Evolutionary conservation across 768 basidiomycete species (phyloP).

Genomic region (Tulasnella sp.): DNA sequence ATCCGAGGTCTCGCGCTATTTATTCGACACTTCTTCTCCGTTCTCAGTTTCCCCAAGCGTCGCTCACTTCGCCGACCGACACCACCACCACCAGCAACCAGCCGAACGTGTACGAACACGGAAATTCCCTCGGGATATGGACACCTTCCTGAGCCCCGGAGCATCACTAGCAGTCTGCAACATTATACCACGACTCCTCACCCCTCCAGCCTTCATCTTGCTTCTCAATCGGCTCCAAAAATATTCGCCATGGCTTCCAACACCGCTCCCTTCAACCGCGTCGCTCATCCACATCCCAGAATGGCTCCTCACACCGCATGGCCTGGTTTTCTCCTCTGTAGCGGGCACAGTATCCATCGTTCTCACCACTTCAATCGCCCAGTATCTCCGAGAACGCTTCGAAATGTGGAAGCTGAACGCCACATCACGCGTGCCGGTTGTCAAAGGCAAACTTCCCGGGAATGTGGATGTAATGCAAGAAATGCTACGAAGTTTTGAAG

Average conservation of each 20-base stretch:
- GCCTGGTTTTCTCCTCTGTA: neutral
- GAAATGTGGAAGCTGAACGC: conserved; percentile 16
- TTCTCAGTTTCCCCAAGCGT: too few species aligned
- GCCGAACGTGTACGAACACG: too few species aligned
- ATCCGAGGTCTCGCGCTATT: too few species aligned
- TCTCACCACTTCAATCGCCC: neutral
- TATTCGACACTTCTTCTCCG: too few species aligned
- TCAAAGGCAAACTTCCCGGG: conserved; percentile 47
- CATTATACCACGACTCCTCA: neutral
- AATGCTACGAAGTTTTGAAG: conserved; percentile 40
- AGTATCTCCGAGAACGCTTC: neutral
- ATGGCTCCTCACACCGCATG: neutral
- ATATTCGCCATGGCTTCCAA: neutral
- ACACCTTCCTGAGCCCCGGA: neutral
- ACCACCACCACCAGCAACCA: neutral
- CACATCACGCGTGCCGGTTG: conserved; percentile 41
- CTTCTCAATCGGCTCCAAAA: neutral
- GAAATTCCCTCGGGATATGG: too few species aligned
- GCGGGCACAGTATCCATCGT: neutral
- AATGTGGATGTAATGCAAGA: conserved; percentile 45
- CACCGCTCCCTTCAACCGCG: neutral
- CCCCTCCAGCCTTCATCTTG: neutral
- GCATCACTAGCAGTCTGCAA: neutral
- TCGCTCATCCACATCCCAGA: neutral
- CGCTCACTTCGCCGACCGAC: too few species aligned